A percentile compares a stretch with the other conserved stretches of the same genome.
Conservation (phyloP, 495 filamentous ascomycete species). For the Cercophora sp. region DNA sequence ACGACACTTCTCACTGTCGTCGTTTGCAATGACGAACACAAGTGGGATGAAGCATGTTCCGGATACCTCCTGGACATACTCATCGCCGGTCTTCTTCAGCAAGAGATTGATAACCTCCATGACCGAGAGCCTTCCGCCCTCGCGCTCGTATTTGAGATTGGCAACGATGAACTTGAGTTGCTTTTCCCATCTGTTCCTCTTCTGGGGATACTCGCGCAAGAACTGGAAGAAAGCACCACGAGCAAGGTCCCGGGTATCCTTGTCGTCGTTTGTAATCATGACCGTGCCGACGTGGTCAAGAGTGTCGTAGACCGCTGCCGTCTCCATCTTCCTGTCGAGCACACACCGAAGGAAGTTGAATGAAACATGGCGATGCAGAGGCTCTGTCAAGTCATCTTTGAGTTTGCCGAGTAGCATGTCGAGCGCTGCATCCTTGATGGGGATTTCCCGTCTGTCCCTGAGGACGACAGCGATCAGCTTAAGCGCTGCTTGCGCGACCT, state of each 20-base stretch:
- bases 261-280: conserved; percentile 94
- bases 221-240: conserved; percentile 91
- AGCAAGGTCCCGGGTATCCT: conserved; percentile 77
- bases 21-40: conserved; percentile 79
- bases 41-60: conserved; percentile 81
- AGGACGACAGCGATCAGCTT: conserved; percentile 84
- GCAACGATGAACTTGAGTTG: conserved; percentile 84
- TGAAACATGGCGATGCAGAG: conserved; percentile 80
- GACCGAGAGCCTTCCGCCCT: conserved; percentile 81
- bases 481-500: conserved; percentile 77
- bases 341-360: conserved; percentile 91
- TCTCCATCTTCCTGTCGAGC: conserved; percentile 76
- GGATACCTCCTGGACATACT: conserved; percentile 76
- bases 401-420: conserved; percentile 80
- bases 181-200: conserved; percentile 77
- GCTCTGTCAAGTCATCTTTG: conserved; percentile 87
- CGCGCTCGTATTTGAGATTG: conserved; percentile 85
- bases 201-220: conserved; percentile 90
- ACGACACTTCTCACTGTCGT: conserved; percentile 80
- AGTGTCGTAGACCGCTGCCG: conserved; percentile 84
- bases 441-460: conserved; percentile 68
- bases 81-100: conserved; percentile 72
- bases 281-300: conserved; percentile 83
- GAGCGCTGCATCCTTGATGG: conserved; percentile 74
- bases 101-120: conserved; percentile 86